Base-by-base conservation (phyloP, 2,329 filamentous ascomycete species). In the Stachybotrys chlorohalonatus region DNA sequence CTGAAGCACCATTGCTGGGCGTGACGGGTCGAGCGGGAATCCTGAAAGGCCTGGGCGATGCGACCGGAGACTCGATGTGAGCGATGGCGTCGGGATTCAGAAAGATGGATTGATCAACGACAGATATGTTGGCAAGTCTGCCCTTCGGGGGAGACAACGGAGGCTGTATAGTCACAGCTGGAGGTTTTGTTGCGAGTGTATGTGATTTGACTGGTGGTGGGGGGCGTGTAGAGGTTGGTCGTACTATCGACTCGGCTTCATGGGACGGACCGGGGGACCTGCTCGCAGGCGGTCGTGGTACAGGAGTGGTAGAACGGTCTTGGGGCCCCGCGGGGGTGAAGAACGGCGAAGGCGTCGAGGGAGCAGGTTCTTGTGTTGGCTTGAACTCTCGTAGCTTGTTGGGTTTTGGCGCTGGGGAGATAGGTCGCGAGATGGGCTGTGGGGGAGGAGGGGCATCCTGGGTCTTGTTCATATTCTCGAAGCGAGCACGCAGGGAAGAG, bases 401-500 rank as follows among this genome's bases (percentile, higher is more conserved):
- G 31, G 77, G 73, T 59, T 76, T 79, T 32, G 70, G 69, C 31
- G 66, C 66, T 54, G 74, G 66, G 52, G 70, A 73, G 51, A 71
- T 68, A n/a, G 69, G 60, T 58, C 66, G 66, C 51, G 66, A 62
- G 16, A 64, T 59, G 51, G 64, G 59, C 51, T 63, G 55, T 9
- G 36, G 13, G 8, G 6, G 46, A 47, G 60, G 49, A 13, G 62
- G 58, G 52, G 56, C 31, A 53, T 63, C 59, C 53, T 52, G 59
- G 53, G 58, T 56, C 53, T 61, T 64, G 57, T 64, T 66, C 62
- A 93, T 84, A 66, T 86, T 90, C 75, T 94, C 89, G 68, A 93
- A 94, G 63, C 88, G 85, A 59, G 87, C 89, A 58, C 86, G 81
- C 57, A 94, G 76, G 52, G 89, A 92, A 52, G 89, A 94, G 52